phyloP scores from a whole-genome alignment of 257 asterid species.

The Solanum acaule region DNA sequence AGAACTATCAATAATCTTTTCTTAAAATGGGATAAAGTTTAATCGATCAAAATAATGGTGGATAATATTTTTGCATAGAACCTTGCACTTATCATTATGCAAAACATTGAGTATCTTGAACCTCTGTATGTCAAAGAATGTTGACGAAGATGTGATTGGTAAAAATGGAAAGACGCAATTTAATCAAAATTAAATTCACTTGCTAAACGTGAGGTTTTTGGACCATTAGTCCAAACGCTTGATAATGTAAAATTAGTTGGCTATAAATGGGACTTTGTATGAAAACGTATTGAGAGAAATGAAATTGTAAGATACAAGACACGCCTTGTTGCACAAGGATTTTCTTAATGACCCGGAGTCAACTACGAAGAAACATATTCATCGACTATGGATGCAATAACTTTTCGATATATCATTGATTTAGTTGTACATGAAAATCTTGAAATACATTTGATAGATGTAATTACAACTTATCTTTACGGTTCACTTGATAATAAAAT shows the following conservation, averaged over 20 bases:
- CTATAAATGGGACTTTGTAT: background rate
- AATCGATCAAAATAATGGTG: background rate
- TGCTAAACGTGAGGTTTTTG: background rate
- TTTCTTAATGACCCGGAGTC: background rate
- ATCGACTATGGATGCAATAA: background rate
- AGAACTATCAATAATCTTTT: too few relatives aligned
- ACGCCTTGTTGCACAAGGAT: background rate
- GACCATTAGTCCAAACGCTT: background rate
- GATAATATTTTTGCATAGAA: background rate
- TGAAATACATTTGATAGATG: background rate
- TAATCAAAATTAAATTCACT: too few relatives aligned
- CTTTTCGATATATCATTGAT: background rate
- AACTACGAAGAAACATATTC: background rate
- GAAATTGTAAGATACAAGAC: background rate
- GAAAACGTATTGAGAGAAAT: background rate
- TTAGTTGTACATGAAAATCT: background rate
- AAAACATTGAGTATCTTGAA: background rate
- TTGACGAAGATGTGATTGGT: background rate
- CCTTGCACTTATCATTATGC: background rate
- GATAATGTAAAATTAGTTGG: too few relatives aligned
- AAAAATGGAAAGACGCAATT: background rate
- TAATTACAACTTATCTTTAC: too few relatives aligned
- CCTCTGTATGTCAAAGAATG: background rate
- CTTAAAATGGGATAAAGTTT: too few relatives aligned
- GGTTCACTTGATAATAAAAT: background rate